Percentiles rank a stretch among this genome's conserved stretches.
These are phyloP conservation scores for Krasilnikovozyma curviuscula DNA, from an alignment of 768 basidiomycete species.

Conservation along the genomic window DNA sequence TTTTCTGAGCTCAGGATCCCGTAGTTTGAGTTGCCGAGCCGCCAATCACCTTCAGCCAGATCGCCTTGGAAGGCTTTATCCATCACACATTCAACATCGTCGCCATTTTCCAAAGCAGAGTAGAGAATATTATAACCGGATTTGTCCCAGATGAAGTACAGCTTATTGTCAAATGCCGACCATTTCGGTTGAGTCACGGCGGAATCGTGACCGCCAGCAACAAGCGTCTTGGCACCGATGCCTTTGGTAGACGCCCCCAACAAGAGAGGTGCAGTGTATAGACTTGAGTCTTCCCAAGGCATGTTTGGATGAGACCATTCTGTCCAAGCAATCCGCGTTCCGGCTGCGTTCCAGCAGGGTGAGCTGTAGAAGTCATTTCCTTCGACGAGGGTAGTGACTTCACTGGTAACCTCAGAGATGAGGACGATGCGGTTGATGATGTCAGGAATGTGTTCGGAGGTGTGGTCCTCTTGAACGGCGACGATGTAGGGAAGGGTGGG, in stretches of 20 bases:
- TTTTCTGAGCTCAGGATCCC: slow-evolving; percentile 22
- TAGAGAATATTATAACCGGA: slow-evolving; percentile 53
- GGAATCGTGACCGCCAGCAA: slow-evolving; percentile 35
- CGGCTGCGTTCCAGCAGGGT: slow-evolving; percentile 43
- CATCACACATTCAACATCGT: slow-evolving; percentile 1
- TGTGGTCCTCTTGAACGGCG: slow-evolving; percentile 54
- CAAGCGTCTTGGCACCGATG: slow-evolving; percentile 31
- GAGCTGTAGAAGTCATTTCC: slow-evolving; percentile 56
- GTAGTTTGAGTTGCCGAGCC: slow-evolving; percentile 34
- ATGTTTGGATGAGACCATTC: slow-evolving; percentile 48
- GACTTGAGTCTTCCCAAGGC: slow-evolving; percentile 49
- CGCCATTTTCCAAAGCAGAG: slow-evolving; percentile 17
- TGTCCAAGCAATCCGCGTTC: slow-evolving; percentile 40
- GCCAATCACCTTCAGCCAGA: slow-evolving; percentile 42
- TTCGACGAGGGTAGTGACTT: slow-evolving; percentile 32
- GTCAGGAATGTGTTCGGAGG: slow-evolving; percentile 32
- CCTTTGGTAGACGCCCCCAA: slow-evolving; percentile 16
- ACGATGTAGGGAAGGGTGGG: slow-evolving; percentile 38
- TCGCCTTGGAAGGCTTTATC: slow-evolving; percentile 26
- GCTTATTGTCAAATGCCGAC: slow-evolving; percentile 32
- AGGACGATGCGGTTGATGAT: slow-evolving; percentile 41
- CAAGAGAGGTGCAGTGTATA: slow-evolving; percentile 32
- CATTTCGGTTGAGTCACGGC: slow-evolving; percentile 44
- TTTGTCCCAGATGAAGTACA: slow-evolving; percentile 47
- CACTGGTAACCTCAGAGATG: slow-evolving; percentile 35